Percentiles rank a stretch among this genome's conserved stretches.
Conservation (phyloP, 2,329 filamentous ascomycete genomes). For the Aspergillus transmontanensis region DNA sequence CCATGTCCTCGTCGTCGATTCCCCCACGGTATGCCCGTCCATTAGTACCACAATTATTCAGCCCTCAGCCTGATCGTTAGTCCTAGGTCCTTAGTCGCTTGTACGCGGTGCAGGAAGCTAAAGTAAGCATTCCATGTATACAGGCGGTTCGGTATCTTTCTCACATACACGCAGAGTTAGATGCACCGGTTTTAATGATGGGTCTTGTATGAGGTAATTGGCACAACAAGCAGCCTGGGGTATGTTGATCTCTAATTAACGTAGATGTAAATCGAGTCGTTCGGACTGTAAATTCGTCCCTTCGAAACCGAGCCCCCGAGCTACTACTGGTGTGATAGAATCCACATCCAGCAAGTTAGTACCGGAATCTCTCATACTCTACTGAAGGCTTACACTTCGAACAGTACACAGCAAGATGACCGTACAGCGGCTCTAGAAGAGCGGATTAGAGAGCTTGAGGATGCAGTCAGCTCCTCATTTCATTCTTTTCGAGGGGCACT, state of each 20-base stretch:
- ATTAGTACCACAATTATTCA: fast-evolving
- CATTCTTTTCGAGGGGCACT: neutral
- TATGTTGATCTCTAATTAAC: neutral
- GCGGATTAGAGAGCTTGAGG: neutral
- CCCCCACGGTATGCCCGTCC: neutral
- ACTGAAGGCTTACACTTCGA: neutral
- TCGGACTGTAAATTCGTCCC: neutral
- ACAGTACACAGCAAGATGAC: neutral
- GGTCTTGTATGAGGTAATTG: neutral
- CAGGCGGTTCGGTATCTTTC: neutral
- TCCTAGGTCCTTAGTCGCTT: neutral
- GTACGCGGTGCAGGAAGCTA: neutral
- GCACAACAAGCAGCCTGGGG: too few relatives aligned
- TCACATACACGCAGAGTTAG: neutral
- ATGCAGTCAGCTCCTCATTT: neutral
- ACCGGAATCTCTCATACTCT: fast-evolving
- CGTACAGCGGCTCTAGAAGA: neutral
- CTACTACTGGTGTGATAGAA: neutral
- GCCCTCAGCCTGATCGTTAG: fast-evolving
- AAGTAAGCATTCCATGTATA: neutral
- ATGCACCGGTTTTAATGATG: neutral
- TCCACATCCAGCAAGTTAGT: neutral
- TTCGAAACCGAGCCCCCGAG: neutral
- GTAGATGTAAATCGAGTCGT: neutral
- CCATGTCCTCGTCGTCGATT: neutral